Conservation (phyloP, 2,329 filamentous ascomycete species). For the Trichoderma hamatum region DNA sequence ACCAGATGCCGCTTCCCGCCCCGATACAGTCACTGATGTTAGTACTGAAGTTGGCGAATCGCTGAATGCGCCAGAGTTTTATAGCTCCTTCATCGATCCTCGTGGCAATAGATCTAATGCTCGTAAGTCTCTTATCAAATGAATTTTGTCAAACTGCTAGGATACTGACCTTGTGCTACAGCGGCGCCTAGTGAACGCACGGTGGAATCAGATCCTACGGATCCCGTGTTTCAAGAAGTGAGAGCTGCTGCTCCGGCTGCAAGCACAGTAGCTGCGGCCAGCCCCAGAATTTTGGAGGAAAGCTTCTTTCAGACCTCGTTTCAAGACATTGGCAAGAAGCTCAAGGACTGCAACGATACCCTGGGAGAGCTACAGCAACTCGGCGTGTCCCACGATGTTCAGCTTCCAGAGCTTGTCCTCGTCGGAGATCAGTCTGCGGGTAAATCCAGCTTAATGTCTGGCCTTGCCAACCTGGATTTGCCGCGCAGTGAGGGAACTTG, state of each 20-base stretch:
- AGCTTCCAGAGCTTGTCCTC: slow-evolving; percentile 77
- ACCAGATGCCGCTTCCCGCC: slow-evolving; percentile 31
- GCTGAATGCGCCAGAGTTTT: slow-evolving; percentile 26
- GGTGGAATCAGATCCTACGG: slow-evolving; percentile 34
- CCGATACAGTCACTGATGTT: slow-evolving; percentile 13
- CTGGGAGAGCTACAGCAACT: slow-evolving; percentile 71
- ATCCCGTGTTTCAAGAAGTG: slow-evolving; percentile 44
- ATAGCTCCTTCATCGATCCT: slow-evolving; percentile 35
- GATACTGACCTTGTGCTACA: slow-evolving; percentile 31
- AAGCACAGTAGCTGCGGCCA: slow-evolving; percentile 26
- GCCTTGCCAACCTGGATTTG: slow-evolving; percentile 69
- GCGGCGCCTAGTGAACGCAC: slow-evolving; percentile 44
- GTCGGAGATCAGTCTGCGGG: slow-evolving; percentile 85
- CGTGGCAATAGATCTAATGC: slow-evolving; percentile 43
- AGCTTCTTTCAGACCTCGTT: slow-evolving; percentile 50
- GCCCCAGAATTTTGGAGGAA: slow-evolving; percentile 38
- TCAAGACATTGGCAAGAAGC: slow-evolving; percentile 60
- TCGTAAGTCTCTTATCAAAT: slow-evolving; percentile 37
- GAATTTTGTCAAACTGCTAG: too few species aligned
- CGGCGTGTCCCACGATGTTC: slow-evolving; percentile 71
- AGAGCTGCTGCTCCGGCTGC: slow-evolving; percentile 34
- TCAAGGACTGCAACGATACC: slow-evolving; percentile 67
- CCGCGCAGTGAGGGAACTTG: slow-evolving; percentile 71
- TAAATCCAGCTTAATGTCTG: slow-evolving; percentile 72
- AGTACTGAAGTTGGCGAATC: slow-evolving; percentile 32